Percentiles rank a stretch among this genome's conserved stretches.
Evolutionary conservation across 352 stramenopile genomes (phyloP).

Genomic region (Peronosclerospora sorghi): DNA sequence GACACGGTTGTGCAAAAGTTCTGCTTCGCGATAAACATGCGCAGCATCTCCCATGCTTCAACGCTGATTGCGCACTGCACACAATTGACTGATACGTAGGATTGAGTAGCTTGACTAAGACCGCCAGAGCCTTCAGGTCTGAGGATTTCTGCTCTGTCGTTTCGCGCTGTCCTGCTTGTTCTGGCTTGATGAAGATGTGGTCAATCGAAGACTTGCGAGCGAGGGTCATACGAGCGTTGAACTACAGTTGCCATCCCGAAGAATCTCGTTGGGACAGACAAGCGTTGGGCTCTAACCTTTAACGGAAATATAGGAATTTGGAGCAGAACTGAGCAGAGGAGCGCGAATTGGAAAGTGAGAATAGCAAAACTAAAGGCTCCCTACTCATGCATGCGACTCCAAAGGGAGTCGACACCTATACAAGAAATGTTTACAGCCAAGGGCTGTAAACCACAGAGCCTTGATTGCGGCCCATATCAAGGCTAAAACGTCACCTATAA

Average conservation of each 20-base stretch:
- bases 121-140: neutral
- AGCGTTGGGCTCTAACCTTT: too few species aligned
- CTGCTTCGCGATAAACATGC: conserved; percentile 11
- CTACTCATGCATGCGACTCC: too few species aligned
- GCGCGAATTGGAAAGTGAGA: too few species aligned
- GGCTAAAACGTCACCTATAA: too few species aligned
- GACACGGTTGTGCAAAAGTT: conserved; percentile 12
- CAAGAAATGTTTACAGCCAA: too few species aligned
- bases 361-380: too few species aligned
- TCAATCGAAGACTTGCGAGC: neutral
- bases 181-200: neutral
- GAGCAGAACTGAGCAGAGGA: too few species aligned
- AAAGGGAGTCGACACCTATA: too few species aligned
- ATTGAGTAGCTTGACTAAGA: neutral
- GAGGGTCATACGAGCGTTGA: neutral
- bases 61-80: neutral
- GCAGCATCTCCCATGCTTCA: conserved; percentile 9
- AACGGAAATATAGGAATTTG: too few species aligned
- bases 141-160: neutral
- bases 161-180: neutral
- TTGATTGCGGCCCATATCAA: too few species aligned
- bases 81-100: neutral
- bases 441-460: too few species aligned
- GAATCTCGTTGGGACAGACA: neutral
- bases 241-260: neutral